Evolutionary conservation across 2,329 filamentous ascomycete species (phyloP).

Genomic region (Colletotrichum sp.): DNA sequence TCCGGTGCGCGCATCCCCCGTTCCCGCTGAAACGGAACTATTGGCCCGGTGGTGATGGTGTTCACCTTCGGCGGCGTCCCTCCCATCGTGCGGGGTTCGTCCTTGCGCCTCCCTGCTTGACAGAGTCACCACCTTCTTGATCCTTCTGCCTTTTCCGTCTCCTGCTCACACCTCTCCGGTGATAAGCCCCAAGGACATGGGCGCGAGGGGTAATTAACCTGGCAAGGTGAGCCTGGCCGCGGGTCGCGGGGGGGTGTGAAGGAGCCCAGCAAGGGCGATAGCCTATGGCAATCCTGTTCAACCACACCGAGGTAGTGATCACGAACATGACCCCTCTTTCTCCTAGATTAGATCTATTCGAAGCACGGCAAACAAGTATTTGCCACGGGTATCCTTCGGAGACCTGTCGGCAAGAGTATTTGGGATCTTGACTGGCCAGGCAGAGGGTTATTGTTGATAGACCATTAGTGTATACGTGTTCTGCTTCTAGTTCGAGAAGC

Average conservation of each 20-base stretch:
- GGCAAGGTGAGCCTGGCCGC: not conserved
- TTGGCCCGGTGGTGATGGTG: constrained; percentile 6
- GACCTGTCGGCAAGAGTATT: constrained; percentile 16
- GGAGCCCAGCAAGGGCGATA: not conserved
- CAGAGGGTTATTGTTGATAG: not conserved
- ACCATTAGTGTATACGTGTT: not conserved
- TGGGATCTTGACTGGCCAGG: not conserved
- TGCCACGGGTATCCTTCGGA: constrained; percentile 5
- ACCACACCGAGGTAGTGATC: not conserved
- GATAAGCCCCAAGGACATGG: not conserved
- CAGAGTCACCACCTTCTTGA: not conserved
- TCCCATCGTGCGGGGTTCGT: constrained; percentile 6
- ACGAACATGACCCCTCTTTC: not conserved
- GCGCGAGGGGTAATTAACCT: not conserved
- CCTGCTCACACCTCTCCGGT: not conserved
- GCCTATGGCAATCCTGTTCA: not conserved
- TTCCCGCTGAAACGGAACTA: constrained; percentile 10
- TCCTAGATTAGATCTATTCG: not conserved
- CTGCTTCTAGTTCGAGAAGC: not conserved
- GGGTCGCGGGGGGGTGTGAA: not conserved
- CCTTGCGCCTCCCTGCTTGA: not conserved
- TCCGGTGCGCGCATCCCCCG: not conserved
- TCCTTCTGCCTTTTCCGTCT: not conserved
- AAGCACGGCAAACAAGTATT: not conserved
- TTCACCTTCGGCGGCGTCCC: not conserved